phyloP scores from a whole-genome alignment of 179 eudicot genomes.

The Heliamphora pulchella region DNA sequence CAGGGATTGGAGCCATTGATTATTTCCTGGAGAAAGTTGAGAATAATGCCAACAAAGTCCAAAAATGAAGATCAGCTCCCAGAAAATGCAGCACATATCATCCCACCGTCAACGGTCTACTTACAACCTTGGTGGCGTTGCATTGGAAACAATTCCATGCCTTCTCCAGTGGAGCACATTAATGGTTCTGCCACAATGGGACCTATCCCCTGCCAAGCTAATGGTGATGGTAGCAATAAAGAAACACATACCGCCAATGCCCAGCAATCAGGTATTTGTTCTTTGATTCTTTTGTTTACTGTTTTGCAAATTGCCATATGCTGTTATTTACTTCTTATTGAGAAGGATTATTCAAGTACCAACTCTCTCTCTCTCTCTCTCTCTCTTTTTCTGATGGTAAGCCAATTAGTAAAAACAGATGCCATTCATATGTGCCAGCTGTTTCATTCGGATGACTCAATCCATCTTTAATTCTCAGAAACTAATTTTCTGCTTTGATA shows the following conservation, averaged over 20 bases:
- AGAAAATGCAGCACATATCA: conserved; percentile 20
- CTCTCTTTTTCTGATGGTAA: not conserved
- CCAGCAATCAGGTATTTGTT: conserved; percentile 25
- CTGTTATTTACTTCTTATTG: not conserved
- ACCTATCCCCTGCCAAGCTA: conserved; percentile 19
- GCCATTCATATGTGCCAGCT: not conserved
- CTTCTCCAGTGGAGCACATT: conserved; percentile 24
- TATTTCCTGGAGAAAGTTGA: conserved; percentile 5
- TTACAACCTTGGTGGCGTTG: conserved; percentile 48
- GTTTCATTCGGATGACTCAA: not conserved
- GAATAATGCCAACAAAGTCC: conserved; percentile 30
- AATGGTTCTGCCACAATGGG: conserved; percentile 18
- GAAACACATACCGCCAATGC: conserved; percentile 19
- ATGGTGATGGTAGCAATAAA: conserved; percentile 19
- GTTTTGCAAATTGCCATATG: not conserved
- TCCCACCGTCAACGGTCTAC: conserved; percentile 21
- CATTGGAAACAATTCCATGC: conserved; percentile 23
- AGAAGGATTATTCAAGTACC: not conserved
- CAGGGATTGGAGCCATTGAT: conserved; percentile 9
- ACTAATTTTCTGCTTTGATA: not conserved
- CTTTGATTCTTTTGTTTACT: not conserved
- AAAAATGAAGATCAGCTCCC: conserved; percentile 21
- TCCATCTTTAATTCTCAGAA: not conserved
- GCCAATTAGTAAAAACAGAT: not conserved
- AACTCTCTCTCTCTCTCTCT: not conserved